Percentiles rank a stretch among this genome's conserved stretches.
phyloP scores from a whole-genome alignment of 768 basidiomycete species.

The Botryobasidium botryosum region DNA sequence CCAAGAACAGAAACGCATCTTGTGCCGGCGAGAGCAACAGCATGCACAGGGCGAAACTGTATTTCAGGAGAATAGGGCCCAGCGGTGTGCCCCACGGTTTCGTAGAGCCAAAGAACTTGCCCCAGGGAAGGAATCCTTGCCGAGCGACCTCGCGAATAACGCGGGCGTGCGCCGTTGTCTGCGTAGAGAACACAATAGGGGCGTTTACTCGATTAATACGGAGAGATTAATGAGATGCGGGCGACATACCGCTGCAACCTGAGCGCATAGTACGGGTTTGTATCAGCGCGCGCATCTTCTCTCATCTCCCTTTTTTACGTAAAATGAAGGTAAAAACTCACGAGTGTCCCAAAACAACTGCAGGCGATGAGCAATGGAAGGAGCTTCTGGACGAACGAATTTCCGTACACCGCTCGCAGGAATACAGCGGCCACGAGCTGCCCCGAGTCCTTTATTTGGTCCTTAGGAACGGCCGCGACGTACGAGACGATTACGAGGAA shows the following conservation, averaged over 20 bases:
- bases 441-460: neutral
- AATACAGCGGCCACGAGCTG: slow-evolving; percentile 6
- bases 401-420: slow-evolving; percentile 5
- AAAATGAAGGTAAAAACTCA: too few species aligned
- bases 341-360: too few species aligned
- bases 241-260: too few species aligned
- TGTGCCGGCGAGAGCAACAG: too few species aligned
- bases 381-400: neutral
- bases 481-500: slow-evolving; percentile 14
- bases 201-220: too few species aligned
- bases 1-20: too few species aligned
- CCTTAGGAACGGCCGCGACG: slow-evolving; percentile 1
- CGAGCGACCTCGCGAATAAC: slow-evolving; percentile 10
- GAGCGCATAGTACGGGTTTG: too few species aligned
- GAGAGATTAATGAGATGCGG: too few species aligned
- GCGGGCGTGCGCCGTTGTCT: slow-evolving; percentile 7
- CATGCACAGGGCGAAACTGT: too few species aligned
- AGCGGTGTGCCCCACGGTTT: slow-evolving; percentile 17
- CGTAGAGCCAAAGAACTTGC: slow-evolving; percentile 14
- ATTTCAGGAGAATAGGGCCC: slow-evolving; percentile 13
- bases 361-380: slow-evolving; percentile 1
- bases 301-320: too few species aligned
- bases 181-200: too few species aligned
- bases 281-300: too few species aligned
- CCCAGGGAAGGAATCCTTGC: slow-evolving; percentile 4